These are phyloP conservation scores for Salix dunnii DNA, from an alignment of 345 rosid genomes.

Conservation along the genomic window DNA sequence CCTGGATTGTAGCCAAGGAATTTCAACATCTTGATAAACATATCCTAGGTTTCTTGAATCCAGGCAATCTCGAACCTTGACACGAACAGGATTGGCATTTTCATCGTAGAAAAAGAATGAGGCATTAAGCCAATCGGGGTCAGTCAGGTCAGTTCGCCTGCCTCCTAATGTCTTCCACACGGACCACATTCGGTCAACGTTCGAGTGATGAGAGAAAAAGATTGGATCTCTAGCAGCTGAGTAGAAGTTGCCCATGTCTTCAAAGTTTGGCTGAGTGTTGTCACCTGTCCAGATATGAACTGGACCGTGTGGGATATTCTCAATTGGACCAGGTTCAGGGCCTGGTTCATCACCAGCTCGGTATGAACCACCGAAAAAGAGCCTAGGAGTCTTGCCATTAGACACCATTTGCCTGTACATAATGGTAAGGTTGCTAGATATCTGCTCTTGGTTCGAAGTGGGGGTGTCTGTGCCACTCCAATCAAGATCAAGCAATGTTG, in stretches of 20 bases:
- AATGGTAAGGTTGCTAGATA: constrained; percentile 39
- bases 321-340: constrained; percentile 50
- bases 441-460: constrained; percentile 11
- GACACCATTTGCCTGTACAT: constrained; percentile 69
- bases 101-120: constrained; percentile 56
- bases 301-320: constrained; percentile 51
- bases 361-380: constrained; percentile 49
- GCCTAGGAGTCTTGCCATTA: constrained; percentile 37
- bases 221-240: constrained; percentile 61
- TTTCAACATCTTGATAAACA: constrained; percentile 42
- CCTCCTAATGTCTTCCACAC: constrained; percentile 61
- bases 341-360: constrained; percentile 55
- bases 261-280: constrained; percentile 40
- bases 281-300: constrained; percentile 61
- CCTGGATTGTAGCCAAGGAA: constrained; percentile 49
- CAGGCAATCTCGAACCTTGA: constrained; percentile 49
- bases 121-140: constrained; percentile 55
- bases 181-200: constrained; percentile 58
- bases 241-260: constrained; percentile 65
- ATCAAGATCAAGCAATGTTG: constrained; percentile 45
- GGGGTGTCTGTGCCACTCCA: constrained; percentile 30
- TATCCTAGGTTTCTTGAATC: constrained; percentile 37
- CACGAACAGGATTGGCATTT: constrained; percentile 51
- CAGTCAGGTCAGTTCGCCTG: constrained; percentile 36
- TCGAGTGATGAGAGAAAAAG: constrained; percentile 55